Conservation (phyloP, 106 monocot species). For the Acanthochlamys bracteata region DNA sequence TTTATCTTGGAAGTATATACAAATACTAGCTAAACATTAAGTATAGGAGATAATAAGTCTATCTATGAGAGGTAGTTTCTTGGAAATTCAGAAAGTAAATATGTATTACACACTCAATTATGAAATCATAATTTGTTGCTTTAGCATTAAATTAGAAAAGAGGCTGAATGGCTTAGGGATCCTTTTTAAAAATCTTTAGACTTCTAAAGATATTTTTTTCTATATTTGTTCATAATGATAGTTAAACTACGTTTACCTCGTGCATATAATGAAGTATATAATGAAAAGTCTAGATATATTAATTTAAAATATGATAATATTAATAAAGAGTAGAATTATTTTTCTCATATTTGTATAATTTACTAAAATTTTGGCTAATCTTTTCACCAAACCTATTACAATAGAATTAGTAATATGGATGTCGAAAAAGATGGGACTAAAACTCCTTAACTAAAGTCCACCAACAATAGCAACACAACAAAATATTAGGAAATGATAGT, state of each 20-base stretch:
- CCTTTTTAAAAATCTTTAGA: background rate
- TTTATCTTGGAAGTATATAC: background rate
- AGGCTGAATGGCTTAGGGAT: conserved; percentile 7
- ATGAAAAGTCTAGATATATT: conserved; percentile 14
- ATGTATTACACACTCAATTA: background rate
- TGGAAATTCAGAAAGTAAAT: conserved; percentile 8
- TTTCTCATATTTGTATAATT: background rate
- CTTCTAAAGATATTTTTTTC: background rate
- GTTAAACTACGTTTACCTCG: conserved; percentile 5
- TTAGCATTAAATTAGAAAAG: background rate
- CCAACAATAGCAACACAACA: too few species aligned
- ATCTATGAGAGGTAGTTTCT: background rate
- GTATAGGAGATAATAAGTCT: too few species aligned
- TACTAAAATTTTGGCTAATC: background rate
- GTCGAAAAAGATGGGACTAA: conserved; percentile 1
- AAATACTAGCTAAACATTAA: background rate
- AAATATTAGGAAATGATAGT: too few species aligned
- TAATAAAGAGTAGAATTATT: background rate
- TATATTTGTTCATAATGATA: conserved; percentile 4
- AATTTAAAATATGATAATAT: conserved; percentile 1
- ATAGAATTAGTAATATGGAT: background rate
- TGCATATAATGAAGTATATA: conserved; percentile 3
- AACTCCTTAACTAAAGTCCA: background rate
- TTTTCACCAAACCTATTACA: conserved; percentile 1
- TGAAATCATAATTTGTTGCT: background rate